These are phyloP conservation scores for Penicillium desertorum DNA, from an alignment of 495 filamentous ascomycete genomes.

Conservation along the genomic window DNA sequence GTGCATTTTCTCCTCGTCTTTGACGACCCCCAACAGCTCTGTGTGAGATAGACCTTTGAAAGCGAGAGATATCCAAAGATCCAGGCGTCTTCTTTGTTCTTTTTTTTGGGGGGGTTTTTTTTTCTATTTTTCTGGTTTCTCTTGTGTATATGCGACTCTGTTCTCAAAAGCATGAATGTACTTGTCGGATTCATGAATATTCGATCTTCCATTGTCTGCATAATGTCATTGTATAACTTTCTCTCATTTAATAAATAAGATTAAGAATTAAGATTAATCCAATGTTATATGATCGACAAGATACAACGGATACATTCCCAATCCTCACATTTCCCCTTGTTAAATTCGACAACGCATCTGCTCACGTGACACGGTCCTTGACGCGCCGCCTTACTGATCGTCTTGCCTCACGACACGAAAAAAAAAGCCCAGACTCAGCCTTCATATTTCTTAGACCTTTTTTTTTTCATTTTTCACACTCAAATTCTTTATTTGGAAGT, in stretches of 20 bases:
- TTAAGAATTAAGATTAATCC: background rate
- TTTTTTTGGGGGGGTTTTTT: slow-evolving; percentile 18
- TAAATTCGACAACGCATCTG: slow-evolving; percentile 15
- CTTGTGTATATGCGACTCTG: slow-evolving; percentile 11
- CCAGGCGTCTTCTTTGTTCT: slow-evolving; percentile 32
- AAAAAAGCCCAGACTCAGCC: slow-evolving; percentile 7
- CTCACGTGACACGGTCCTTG: slow-evolving; percentile 40
- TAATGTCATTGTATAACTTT: slow-evolving; percentile 1
- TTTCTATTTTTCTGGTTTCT: slow-evolving; percentile 12
- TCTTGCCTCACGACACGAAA: slow-evolving; percentile 34
- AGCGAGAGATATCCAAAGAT: slow-evolving; percentile 49
- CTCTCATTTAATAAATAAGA: background rate
- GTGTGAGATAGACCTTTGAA: slow-evolving; percentile 47
- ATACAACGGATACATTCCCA: slow-evolving; percentile 14
- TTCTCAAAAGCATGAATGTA: slow-evolving; percentile 14
- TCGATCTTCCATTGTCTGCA: slow-evolving; percentile 3
- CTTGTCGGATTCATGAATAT: slow-evolving; percentile 11
- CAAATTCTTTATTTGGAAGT: slow-evolving; percentile 5
- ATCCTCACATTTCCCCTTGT: background rate
- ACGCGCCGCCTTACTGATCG: slow-evolving; percentile 39
- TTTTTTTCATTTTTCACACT: slow-evolving; percentile 1
- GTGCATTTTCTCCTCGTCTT: slow-evolving; percentile 38
- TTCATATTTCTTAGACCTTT: background rate
- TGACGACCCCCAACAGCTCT: slow-evolving; percentile 34
- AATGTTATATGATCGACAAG: background rate